Base-by-base conservation (phyloP, 2,329 filamentous ascomycete species). In the Cytospora piceae region DNA sequence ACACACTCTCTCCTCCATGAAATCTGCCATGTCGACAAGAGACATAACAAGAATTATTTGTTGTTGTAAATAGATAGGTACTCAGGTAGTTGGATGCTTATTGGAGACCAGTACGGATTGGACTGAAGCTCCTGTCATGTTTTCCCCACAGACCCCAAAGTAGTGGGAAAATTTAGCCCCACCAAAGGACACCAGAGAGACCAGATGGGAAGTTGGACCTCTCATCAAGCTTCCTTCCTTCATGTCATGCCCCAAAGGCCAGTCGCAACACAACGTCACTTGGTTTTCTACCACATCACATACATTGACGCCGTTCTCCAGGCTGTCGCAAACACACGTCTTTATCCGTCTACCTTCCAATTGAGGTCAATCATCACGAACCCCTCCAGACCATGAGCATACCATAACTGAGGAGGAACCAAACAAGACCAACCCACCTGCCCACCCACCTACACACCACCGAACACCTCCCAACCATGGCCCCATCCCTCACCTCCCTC, bases 401-500 rank as follows among this genome's bases (percentile, higher is more conserved):
- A 55, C 57, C 51, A 46, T 54, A 58, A 53, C 9, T 31, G 37
- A 55, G 53, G 22, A 31, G 27, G 32, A 29, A 27, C 53, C 15
- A 29, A 55, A 55, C 53, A n/a, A 14, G 3, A 34, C 34, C 4
- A 20, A 22, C 46, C 7, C 39, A 46, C 20, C 59, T 29, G 42
- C 7, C n/a, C 32, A 34, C 20, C 37, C 60, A 63, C 12, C 60
- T 39, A 51, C 15, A 32, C 27, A 49, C 52, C 39, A 20, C 29
- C 59, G 22, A 31, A 14, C 8, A 22, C 27, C 39, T n/a, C 22
- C 53, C 39, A 55, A 56, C 46, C 39, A 71, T 71, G 70, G 69
- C 70, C 70, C 72, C 81, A 42, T 77, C 80, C 64, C 81, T 88
- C 72, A 80, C 81, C 72, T 80, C 83, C 69, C 78, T 87, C 67